Conservation (phyloP, 345 rosid species). For the Noccaea bulbosa region DNA sequence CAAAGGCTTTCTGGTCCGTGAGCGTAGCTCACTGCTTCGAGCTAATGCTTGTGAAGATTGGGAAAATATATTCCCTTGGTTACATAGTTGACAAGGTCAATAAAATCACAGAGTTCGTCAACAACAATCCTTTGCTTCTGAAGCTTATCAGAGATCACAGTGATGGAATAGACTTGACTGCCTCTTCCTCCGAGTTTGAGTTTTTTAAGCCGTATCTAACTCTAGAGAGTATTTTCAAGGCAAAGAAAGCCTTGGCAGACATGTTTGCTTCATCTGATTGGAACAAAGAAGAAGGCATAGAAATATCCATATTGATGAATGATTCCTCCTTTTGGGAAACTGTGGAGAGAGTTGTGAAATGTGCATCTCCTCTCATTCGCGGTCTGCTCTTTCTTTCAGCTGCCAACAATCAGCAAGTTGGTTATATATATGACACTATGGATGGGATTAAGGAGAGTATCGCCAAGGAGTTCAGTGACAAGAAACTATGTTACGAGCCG, state of each 20-base stretch:
- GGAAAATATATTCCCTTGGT: slow-evolving; percentile 33
- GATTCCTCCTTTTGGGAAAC: slow-evolving; percentile 56
- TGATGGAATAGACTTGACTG: slow-evolving; percentile 40
- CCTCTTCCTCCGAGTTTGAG: slow-evolving; percentile 46
- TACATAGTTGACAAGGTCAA: slow-evolving; percentile 37
- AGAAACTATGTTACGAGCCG: slow-evolving; percentile 45
- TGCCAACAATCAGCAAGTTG: slow-evolving; percentile 49
- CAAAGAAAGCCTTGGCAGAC: slow-evolving; percentile 47
- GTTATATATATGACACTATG: slow-evolving; percentile 64
- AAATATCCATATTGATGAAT: slow-evolving; percentile 44
- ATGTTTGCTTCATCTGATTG: slow-evolving; percentile 53
- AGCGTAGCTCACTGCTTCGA: slow-evolving; percentile 64
- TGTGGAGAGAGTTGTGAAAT: slow-evolving; percentile 51
- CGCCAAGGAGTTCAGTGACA: slow-evolving; percentile 35
- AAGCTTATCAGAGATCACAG: slow-evolving; percentile 40
- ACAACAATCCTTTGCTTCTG: slow-evolving; percentile 39
- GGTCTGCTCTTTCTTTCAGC: slow-evolving; percentile 44
- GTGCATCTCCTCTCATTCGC: slow-evolving; percentile 54
- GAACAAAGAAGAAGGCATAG: slow-evolving; percentile 46
- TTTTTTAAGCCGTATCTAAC: slow-evolving; percentile 49
- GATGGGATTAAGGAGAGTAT: slow-evolving; percentile 64
- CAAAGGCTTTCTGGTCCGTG: slow-evolving; percentile 58
- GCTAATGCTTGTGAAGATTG: slow-evolving; percentile 56
- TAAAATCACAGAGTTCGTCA: slow-evolving; percentile 32
- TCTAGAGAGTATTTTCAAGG: slow-evolving; percentile 50